phyloP scores from a whole-genome alignment of 345 rosid species.

The Eucalyptus pauciflora region DNA sequence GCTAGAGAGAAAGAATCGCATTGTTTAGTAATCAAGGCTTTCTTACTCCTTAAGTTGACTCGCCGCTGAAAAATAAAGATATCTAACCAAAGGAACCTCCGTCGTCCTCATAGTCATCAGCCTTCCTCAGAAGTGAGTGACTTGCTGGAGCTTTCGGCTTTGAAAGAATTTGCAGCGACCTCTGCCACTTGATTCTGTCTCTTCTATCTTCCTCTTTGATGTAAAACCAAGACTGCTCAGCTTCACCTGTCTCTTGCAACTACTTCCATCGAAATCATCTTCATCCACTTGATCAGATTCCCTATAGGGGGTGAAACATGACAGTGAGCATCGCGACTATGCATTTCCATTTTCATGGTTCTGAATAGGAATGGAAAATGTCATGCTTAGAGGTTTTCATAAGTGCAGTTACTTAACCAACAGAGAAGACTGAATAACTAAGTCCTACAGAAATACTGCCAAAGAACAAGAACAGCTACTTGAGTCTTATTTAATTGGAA shows the following conservation, averaged over 20 bases:
- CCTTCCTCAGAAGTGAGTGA: constrained; percentile 43
- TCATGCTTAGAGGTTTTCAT: neutral
- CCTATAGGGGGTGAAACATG: constrained; percentile 13
- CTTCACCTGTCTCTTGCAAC: constrained; percentile 54
- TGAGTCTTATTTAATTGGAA: neutral
- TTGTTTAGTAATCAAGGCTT: neutral
- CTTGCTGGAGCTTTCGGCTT: constrained; percentile 67
- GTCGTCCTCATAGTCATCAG: neutral
- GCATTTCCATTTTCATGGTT: neutral
- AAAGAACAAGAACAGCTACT: neutral
- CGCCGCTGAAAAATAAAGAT: neutral
- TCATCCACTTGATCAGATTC: constrained; percentile 63
- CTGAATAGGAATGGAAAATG: neutral
- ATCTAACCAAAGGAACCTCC: neutral
- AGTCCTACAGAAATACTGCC: neutral
- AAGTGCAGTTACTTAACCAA: neutral
- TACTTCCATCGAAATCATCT: constrained; percentile 25
- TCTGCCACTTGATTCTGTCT: constrained; percentile 71
- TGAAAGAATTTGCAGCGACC: constrained; percentile 87
- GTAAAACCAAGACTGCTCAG: constrained; percentile 58
- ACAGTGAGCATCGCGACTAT: neutral
- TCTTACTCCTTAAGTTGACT: neutral
- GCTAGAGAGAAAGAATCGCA: neutral
- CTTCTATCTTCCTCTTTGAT: constrained; percentile 60
- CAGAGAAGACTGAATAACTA: neutral